Evolutionary conservation across 768 basidiomycete genomes (phyloP).

Genomic region (Suillus subaureus): DNA sequence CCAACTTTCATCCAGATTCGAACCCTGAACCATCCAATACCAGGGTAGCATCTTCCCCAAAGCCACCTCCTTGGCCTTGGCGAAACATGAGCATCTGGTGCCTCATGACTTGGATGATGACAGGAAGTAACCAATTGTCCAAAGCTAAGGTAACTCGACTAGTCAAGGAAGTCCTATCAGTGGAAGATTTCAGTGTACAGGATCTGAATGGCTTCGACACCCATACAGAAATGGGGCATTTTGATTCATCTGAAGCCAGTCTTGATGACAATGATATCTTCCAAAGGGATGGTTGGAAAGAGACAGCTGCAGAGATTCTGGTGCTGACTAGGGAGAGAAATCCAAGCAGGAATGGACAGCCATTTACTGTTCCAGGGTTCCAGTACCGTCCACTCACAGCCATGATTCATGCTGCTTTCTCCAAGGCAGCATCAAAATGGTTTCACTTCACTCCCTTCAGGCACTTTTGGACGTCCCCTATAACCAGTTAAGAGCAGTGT

Average conservation of each 20-base stretch:
- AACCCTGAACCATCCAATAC: too few relatives aligned
- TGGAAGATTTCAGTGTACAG: too few relatives aligned
- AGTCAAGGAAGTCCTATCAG: too few relatives aligned
- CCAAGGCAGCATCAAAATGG: constrained; percentile 10
- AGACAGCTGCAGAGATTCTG: constrained; percentile 22
- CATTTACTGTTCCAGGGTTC: constrained; percentile 31
- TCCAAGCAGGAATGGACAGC: constrained; percentile 14
- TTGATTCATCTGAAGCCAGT: constrained; percentile 15
- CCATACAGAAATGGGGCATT: constrained; percentile 7
- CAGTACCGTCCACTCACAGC: constrained; percentile 22
- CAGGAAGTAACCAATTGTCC: too few relatives aligned
- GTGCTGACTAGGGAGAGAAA: constrained; percentile 31
- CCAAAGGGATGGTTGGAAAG: constrained; percentile 14
- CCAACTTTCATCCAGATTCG: too few relatives aligned
- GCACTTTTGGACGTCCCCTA: constrained; percentile 19
- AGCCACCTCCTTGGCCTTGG: too few relatives aligned
- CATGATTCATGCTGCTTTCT: constrained; percentile 16
- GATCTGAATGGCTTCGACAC: constrained; percentile 16
- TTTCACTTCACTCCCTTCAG: constrained; percentile 32
- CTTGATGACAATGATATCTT: background rate
- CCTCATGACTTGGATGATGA: too few relatives aligned
- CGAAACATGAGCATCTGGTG: too few relatives aligned
- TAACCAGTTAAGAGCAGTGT: constrained; percentile 12
- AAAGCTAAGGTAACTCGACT: too few relatives aligned
- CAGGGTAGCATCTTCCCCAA: too few relatives aligned